A percentile compares a stretch with the other conserved stretches of the same genome.
Conservation (phyloP, 345 rosid species). For the Ceriops tagal region DNA sequence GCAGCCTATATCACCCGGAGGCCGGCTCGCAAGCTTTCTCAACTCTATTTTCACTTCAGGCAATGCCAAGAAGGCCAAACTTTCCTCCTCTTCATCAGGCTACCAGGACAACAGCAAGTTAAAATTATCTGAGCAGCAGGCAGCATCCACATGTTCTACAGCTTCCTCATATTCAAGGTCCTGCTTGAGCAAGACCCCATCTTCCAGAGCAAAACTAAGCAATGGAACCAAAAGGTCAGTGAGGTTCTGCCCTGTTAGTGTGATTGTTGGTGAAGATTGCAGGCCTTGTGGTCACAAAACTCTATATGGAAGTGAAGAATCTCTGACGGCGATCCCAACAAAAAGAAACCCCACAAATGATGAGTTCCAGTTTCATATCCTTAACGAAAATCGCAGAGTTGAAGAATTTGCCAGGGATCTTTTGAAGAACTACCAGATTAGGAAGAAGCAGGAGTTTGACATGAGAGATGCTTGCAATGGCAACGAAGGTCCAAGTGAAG, state of each 20-base stretch:
- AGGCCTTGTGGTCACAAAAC: slow-evolving; percentile 32
- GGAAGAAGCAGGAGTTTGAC: slow-evolving; percentile 22
- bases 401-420: slow-evolving; percentile 67
- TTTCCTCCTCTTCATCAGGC: slow-evolving; percentile 9
- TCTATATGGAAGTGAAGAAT: slow-evolving; percentile 11
- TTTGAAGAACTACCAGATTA: slow-evolving; percentile 56
- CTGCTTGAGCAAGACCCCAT: slow-evolving; percentile 34
- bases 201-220: slow-evolving; percentile 23
- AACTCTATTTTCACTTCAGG: slow-evolving; percentile 30
- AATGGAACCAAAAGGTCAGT: slow-evolving; percentile 29
- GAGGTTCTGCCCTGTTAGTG: slow-evolving; percentile 29
- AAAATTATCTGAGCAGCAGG: slow-evolving; percentile 16
- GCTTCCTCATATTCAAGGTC: slow-evolving; percentile 35
- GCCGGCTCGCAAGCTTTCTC: slow-evolving; percentile 31
- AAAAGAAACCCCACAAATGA: not conserved
- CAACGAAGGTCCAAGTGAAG: not conserved
- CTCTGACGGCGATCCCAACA: not conserved
- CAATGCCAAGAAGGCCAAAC: slow-evolving; percentile 27
- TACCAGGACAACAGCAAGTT: slow-evolving; percentile 11
- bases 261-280: slow-evolving; percentile 31
- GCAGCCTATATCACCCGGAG: slow-evolving; percentile 35
- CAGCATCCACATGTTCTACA: slow-evolving; percentile 23
- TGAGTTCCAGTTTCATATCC: slow-evolving; percentile 24
- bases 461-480: slow-evolving; percentile 12
- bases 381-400: slow-evolving; percentile 54